Conservation (phyloP, 306 rosid genomes). For the Chamaecrista fasciculata region DNA sequence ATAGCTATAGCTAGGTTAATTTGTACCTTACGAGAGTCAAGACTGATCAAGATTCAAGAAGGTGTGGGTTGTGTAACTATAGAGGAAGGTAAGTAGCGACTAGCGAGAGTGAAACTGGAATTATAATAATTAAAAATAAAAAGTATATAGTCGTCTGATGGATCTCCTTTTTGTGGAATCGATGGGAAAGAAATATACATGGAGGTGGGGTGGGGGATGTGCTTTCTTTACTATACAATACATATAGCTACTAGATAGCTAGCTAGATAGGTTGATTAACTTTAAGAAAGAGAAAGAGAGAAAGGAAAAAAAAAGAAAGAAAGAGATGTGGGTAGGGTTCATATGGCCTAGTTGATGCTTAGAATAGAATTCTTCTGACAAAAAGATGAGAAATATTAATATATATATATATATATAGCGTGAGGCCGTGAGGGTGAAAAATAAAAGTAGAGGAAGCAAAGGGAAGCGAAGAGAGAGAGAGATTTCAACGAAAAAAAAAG, state of each 20-base stretch:
- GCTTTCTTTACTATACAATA: conserved; percentile 8
- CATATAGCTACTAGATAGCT: no score
- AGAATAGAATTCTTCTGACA: conserved; percentile 66
- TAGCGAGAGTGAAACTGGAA: conserved; percentile 6
- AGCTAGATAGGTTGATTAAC: conserved; percentile 11
- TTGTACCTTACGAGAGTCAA: no score
- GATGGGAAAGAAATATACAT: conserved; percentile 31
- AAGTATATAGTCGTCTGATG: not conserved
- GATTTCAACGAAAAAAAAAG: conserved; percentile 14
- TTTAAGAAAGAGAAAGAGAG: not conserved
- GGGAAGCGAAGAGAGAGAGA: conserved; percentile 27
- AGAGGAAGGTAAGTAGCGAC: no score
- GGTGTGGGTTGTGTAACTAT: no score
- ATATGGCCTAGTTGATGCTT: conserved; percentile 39
- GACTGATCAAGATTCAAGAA: no score
- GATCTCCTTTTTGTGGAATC: conserved; percentile 37
- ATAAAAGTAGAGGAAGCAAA: conserved; percentile 31
- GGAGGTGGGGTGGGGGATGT: conserved; percentile 41
- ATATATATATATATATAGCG: no score
- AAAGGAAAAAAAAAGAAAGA: not conserved
- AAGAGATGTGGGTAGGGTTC: conserved; percentile 13
- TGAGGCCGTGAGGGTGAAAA: no score
- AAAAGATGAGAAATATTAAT: conserved; percentile 48
- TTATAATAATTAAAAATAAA: no score
- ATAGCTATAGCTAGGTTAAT: no score